Evolutionary conservation across 495 filamentous ascomycete species (phyloP), one percentile per base, ranked within the genome.

Genomic region (Chaetomium fimeti): DNA sequence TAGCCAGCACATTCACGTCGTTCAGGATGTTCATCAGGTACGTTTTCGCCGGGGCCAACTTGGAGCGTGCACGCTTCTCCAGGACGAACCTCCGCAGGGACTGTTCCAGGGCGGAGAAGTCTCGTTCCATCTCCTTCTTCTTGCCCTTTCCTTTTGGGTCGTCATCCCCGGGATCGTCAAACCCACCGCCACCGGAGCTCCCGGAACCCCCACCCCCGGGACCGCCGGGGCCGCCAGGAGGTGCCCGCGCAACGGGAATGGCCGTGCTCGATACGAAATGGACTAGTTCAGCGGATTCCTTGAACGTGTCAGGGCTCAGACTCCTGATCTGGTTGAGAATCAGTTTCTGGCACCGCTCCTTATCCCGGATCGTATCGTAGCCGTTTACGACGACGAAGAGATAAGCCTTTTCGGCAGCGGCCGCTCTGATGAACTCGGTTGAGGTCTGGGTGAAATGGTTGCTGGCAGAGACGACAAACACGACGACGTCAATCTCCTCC

Each of bases 351-450:
- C 79, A 81, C n/a, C 82, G 72, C 58, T 89, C 84, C 78, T 98
- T 94, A 75, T 98, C 91, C 64, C 87, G 82, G 69, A 98, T 97
- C 66, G 90, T 89, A 75, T 98, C 95, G 69, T 91, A 98, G 36
- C 93, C 92, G 73, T 98, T 98, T 55, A 98, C 94, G 11, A 98
- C 94, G 78, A 98, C 94, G 80, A 98, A 98, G 68, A 98, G 93
- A 71, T 98, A 98, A 15, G 93, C 93, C 72, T 98, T 98, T 72
- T 98, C 94, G 52, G 92, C 86, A 16, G 94, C 95, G 12, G 94
- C 94, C 61, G 93, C 93, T 79, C 90, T 87, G 65, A 98, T 97
- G 72, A 98, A 98, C 66, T 98, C 92, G 72, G 91, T 97, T 13
- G 95, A 93, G 4, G 93, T 94, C 55, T 92, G 84, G 2, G 94